Conservation (phyloP, 164 flowering plant species). For the Umbilicus rupestris region DNA sequence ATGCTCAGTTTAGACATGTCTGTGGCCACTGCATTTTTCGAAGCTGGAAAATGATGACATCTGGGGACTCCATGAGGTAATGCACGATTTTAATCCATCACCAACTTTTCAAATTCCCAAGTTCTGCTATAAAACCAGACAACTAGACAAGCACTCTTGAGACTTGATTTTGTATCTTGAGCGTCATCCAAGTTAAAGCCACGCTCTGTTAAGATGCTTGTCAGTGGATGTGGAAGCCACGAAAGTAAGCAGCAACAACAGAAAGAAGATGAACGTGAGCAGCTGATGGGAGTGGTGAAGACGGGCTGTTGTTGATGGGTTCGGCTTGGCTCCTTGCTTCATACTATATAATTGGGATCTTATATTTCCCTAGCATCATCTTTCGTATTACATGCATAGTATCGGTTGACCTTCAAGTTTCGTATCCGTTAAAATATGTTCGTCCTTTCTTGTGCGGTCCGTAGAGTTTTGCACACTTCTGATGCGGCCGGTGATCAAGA, state of each 20-base stretch:
- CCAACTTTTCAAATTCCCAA: not conserved
- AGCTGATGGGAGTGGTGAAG: not conserved
- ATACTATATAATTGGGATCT: too few species aligned
- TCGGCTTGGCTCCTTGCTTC: not conserved
- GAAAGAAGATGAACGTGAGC: not conserved
- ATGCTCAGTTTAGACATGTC: too few species aligned
- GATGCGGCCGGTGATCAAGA: too few species aligned
- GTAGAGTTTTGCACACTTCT: too few species aligned
- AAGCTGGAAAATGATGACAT: not conserved
- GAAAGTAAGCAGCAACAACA: not conserved
- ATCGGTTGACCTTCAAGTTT: too few species aligned
- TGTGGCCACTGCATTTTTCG: too few species aligned
- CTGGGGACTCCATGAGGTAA: not conserved
- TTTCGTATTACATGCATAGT: too few species aligned
- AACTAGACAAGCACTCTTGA: not conserved
- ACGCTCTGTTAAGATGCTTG: not conserved
- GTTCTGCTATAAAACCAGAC: not conserved
- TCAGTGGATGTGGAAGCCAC: not conserved
- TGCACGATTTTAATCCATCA: not conserved
- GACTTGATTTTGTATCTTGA: too few species aligned
- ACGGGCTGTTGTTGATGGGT: not conserved
- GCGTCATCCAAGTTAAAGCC: not conserved
- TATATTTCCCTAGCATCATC: too few species aligned
- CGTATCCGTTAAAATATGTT: too few species aligned
- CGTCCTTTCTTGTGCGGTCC: too few species aligned